phyloP scores from a whole-genome alignment of 1,284 basidiomycete genomes.

The Ustilago nuda region DNA sequence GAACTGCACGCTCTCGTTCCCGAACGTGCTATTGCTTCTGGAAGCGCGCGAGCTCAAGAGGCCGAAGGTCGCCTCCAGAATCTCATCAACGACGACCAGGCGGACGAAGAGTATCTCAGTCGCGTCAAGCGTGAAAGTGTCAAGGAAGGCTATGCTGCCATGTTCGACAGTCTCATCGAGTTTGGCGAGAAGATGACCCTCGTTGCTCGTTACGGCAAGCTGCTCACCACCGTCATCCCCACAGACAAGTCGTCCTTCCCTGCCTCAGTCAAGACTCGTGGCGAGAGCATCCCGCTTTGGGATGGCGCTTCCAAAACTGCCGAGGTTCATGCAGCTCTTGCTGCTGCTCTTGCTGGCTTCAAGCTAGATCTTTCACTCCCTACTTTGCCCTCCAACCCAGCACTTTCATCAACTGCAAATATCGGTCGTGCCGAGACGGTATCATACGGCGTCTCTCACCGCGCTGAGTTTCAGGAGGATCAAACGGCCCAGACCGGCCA shows the following conservation, averaged over 20 bases:
- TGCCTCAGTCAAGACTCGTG: slow-evolving; percentile 25
- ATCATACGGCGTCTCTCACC: slow-evolving; percentile 43
- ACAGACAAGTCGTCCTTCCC: slow-evolving; percentile 54
- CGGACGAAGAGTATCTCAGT: slow-evolving; percentile 56
- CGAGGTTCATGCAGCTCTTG: slow-evolving; percentile 55
- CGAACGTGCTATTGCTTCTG: slow-evolving; percentile 46
- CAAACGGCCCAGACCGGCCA: slow-evolving; percentile 11
- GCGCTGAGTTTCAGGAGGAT: slow-evolving; percentile 35
- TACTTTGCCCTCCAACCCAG: slow-evolving; percentile 15
- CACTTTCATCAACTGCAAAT: slow-evolving; percentile 21
- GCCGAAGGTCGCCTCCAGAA: slow-evolving; percentile 43
- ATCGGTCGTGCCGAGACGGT: slow-evolving; percentile 45
- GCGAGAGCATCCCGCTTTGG: slow-evolving; percentile 50
- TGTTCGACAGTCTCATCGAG: slow-evolving; percentile 63
- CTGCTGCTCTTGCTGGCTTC: slow-evolving; percentile 50
- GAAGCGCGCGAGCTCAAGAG: slow-evolving; percentile 32
- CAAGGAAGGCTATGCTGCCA: slow-evolving; percentile 48
- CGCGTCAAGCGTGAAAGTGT: slow-evolving; percentile 51
- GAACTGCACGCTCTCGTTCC: slow-evolving; percentile 58
- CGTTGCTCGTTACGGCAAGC: slow-evolving; percentile 60
- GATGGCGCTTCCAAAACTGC: slow-evolving; percentile 50
- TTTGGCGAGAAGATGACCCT: slow-evolving; percentile 63
- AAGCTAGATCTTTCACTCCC: slow-evolving; percentile 40
- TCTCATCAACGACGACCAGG: slow-evolving; percentile 56
- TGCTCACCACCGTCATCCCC: slow-evolving; percentile 49